Evolutionary conservation across 768 basidiomycete genomes (phyloP).

Genomic region (Pisolithus orientalis): DNA sequence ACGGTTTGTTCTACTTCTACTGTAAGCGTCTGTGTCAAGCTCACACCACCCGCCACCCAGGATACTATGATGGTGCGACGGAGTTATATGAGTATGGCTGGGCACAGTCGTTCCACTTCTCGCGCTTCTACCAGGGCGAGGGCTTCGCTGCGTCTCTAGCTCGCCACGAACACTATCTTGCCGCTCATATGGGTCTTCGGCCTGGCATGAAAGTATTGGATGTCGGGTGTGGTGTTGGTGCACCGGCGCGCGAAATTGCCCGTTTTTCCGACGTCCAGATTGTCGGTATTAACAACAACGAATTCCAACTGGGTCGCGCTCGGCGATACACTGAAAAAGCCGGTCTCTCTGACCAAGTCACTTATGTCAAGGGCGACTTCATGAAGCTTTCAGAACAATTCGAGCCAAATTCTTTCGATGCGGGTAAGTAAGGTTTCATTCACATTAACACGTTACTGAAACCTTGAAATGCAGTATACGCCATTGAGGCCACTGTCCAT

Average conservation of each 20-base stretch:
- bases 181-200: constrained; percentile 74
- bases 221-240: constrained; percentile 97
- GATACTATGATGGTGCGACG: constrained; percentile 96
- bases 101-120: constrained; percentile 92
- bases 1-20: constrained; percentile 46
- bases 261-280: constrained; percentile 82
- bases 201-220: constrained; percentile 96
- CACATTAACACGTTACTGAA: neutral
- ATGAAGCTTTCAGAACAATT: constrained; percentile 92
- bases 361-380: constrained; percentile 90
- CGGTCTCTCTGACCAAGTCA: constrained; percentile 70
- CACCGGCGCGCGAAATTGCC: constrained; percentile 93
- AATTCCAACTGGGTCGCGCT: constrained; percentile 89
- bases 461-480: constrained; percentile 57
- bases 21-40: neutral
- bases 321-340: constrained; percentile 71
- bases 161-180: constrained; percentile 96
- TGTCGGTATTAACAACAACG: constrained; percentile 92
- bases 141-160: constrained; percentile 67
- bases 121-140: constrained; percentile 93
- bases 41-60: constrained; percentile 29
- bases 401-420: constrained; percentile 90
- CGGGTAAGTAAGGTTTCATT: constrained; percentile 48
- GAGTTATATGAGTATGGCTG: constrained; percentile 94
- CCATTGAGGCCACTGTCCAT: constrained; percentile 96